Evolutionary conservation across 495 filamentous ascomycete species (phyloP), one percentile per base, ranked within the genome.

Genomic region (Xylaria castorea): DNA sequence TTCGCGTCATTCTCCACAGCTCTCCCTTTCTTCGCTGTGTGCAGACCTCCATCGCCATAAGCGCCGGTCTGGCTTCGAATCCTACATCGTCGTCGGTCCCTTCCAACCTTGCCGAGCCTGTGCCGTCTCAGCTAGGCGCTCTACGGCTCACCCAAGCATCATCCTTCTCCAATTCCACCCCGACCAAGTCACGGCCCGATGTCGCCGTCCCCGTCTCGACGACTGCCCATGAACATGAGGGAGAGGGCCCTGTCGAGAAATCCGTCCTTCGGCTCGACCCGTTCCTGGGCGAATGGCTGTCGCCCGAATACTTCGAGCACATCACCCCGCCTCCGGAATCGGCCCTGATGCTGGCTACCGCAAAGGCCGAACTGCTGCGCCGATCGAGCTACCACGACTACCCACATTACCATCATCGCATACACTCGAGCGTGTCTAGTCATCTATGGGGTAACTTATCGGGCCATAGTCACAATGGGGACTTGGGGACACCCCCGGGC

Each of bases 231-330:
- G 22, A 53, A 73, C 12, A 50, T 25, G 6, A 25, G 20, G n/a
- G 32, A 48, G 9, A 55, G 25, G 12, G 14, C 8, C 53, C 42
- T 25, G 72, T 82, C 46, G 83, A 85, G 46, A 92, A 87, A 77
- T 84, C 88, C 2, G 81, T 89, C 9, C 78, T 98, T 63, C 91
- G 96, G 1, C 87, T 98, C 8, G 97, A 98, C 81, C 91, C 97
- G 0, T 97, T 95, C 78, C 87, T 98, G 3, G 97, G 97, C 20
- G 96, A 99, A 83, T 99, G 96, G 96, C 85, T 98, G 53, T 92
- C 91, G 5, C 93, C 93, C 5, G 91, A 94, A 77, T 99, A 99
- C 77, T 99, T 93, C 76, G 94, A 95, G 53, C 85, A 91, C 42
- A 98, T 98, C 75, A 95, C 92, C 12, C 94, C 94, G 2, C 96